A percentile compares a stretch with the other conserved stretches of the same genome.
Conservation (phyloP, 2,329 filamentous ascomycete genomes). For the Cercospora sesami region DNA sequence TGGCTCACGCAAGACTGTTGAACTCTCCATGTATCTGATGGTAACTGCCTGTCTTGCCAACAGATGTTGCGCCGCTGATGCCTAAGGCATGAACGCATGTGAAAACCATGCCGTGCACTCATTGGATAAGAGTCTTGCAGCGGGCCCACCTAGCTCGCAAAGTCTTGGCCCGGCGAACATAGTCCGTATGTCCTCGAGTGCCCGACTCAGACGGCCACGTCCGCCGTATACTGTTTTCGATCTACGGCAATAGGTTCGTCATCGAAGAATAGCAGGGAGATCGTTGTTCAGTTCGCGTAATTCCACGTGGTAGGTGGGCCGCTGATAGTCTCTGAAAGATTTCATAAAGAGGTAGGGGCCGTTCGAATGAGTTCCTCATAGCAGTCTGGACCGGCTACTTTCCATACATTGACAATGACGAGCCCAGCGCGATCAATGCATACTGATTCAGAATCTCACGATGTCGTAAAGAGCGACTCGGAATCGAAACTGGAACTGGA, state of each 20-base stretch:
- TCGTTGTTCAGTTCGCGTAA: not conserved
- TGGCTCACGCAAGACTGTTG: not conserved
- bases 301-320: not conserved
- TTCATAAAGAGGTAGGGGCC: not conserved
- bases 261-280: not conserved
- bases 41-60: not conserved
- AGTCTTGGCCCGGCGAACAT: slow-evolving; percentile 3
- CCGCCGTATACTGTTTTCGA: not conserved
- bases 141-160: not conserved
- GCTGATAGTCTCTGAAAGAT: not conserved
- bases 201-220: not conserved
- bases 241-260: not conserved
- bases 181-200: slow-evolving; percentile 2
- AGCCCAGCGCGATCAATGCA: not conserved
- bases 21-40: not conserved
- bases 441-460: not conserved
- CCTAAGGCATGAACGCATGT: not conserved
- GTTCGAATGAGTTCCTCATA: not conserved
- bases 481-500: not conserved
- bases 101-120: not conserved
- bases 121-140: not conserved
- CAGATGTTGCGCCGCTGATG: not conserved
- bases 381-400: not conserved
- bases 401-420: not conserved
- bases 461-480: not conserved